Base-by-base conservation (phyloP, 257 asterid species). In the Solanum okadae region DNA sequence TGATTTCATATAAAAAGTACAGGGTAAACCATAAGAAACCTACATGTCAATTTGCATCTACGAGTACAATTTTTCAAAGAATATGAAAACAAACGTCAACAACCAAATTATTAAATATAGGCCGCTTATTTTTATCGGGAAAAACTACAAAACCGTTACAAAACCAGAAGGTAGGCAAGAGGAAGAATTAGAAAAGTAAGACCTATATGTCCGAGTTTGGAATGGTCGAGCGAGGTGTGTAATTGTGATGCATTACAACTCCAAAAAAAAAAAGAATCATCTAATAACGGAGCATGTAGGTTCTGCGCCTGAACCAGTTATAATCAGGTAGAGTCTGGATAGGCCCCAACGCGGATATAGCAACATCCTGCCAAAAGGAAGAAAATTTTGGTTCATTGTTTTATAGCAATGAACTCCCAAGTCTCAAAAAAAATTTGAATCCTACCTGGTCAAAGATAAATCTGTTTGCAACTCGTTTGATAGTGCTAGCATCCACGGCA, bases 301-400 rank as follows among this genome's bases (percentile, higher is more conserved):
- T 97, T 89, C 99, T 94, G 88, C 99, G 99, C 85, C 99, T 94
- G 95, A 97, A 97, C 99, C 99, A 95, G 93, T 96, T 97, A 94
- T 96, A 96, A 90, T 97, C 99, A 1, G 99, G 99, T 90, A 97
- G 91, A 56, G 91, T 90, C 89, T 95, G 96, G 90, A 95, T 89
- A 56, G 99, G 98, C 29, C 99, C 99, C 35, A 90, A 40, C 0
- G 98, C 99, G 85, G 96, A 88, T 83, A 97, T 92, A 10, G 98
- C 99, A 38, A 97, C 90, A 90, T 97, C 99, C 99, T 96, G 94
- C 82, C 81, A 87, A 40, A 37, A 72, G 37, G 83, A 34, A n/a
- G 67, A 65, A 89, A 87, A 31, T 1, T 20, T 38, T 31, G 56
- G 77, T 49, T 38, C 44, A 77, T 63, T 27, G 20, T 72, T 22